These are phyloP conservation scores for Candida mattraensis DNA, from an alignment of 805 yeast genomes.

Conservation along the genomic window DNA sequence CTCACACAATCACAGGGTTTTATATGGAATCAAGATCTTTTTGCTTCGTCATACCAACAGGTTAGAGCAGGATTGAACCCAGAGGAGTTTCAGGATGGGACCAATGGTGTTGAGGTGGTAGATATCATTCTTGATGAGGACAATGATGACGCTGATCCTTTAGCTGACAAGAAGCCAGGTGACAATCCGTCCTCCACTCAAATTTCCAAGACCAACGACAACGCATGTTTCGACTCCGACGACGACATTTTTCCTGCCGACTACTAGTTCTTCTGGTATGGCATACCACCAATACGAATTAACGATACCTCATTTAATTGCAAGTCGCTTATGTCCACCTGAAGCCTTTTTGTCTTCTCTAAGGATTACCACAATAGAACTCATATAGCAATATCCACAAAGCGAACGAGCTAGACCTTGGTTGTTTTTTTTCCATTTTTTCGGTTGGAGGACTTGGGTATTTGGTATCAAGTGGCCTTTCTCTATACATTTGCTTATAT, in stretches of 20 bases:
- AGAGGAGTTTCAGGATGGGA: slow-evolving; percentile 23
- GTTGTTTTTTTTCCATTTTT: too few species aligned
- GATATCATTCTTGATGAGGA: slow-evolving; percentile 23
- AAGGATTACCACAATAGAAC: too few species aligned
- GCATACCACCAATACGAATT: too few species aligned
- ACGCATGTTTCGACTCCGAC: slow-evolving; percentile 7
- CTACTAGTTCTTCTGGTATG: slow-evolving; percentile 9
- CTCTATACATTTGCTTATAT: too few species aligned
- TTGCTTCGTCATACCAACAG: slow-evolving; percentile 72
- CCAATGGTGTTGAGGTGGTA: slow-evolving; percentile 24
- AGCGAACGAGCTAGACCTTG: too few species aligned
- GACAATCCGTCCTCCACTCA: background rate
- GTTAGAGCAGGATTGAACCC: slow-evolving; percentile 36
- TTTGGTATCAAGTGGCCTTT: too few species aligned
- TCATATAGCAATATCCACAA: too few species aligned
- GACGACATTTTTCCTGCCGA: slow-evolving; percentile 20
- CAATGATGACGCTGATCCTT: background rate
- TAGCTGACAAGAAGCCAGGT: slow-evolving; percentile 5
- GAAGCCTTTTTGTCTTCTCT: too few species aligned
- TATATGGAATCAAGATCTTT: slow-evolving; percentile 72
- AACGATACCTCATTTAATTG: too few species aligned
- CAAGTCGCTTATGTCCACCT: background rate
- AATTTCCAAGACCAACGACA: slow-evolving; percentile 1
- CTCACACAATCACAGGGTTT: slow-evolving; percentile 71
- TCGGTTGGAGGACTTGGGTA: too few species aligned